Evolutionary conservation across 1,284 basidiomycete species (phyloP).

Genomic region (Moesziomyces sp.): DNA sequence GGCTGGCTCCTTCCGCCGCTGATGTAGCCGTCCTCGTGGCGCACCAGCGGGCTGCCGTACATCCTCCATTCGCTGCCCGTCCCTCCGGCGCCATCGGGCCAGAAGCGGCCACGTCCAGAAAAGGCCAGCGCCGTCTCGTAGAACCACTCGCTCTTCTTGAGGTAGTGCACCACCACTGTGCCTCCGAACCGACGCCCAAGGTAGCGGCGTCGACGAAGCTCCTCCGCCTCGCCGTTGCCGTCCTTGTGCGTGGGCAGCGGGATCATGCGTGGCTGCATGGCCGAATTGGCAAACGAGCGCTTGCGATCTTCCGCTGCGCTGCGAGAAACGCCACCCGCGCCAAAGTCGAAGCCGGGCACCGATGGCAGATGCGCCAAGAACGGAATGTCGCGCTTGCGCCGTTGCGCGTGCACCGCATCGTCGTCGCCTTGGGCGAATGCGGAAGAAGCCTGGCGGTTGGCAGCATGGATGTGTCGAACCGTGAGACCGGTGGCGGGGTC

Average conservation of each 20-base stretch:
- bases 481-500: constrained; percentile 48
- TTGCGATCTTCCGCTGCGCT: constrained; percentile 37
- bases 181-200: constrained; percentile 74
- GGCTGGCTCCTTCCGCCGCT: constrained; percentile 52
- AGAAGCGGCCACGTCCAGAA: constrained; percentile 77
- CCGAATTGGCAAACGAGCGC: constrained; percentile 33
- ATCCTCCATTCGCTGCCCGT: constrained; percentile 58
- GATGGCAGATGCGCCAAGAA: constrained; percentile 69
- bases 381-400: constrained; percentile 34
- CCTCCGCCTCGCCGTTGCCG: constrained; percentile 52
- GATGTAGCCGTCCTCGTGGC: constrained; percentile 52
- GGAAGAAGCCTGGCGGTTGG: constrained; percentile 1
- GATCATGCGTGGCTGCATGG: constrained; percentile 44
- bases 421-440: constrained; percentile 12
- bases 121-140: constrained; percentile 89
- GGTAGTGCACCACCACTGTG: constrained; percentile 93
- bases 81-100: constrained; percentile 63
- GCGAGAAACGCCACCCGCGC: constrained; percentile 40
- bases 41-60: constrained; percentile 59
- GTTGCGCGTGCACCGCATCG: constrained; percentile 4
- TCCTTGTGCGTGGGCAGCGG: constrained; percentile 54
- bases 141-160: constrained; percentile 97
- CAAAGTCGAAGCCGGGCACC: constrained; percentile 49
- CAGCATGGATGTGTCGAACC: constrained; percentile 68
- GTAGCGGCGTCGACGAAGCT: constrained; percentile 72